Conservation (phyloP, 306 rosid genomes). For the Vigna nakashimae region DNA sequence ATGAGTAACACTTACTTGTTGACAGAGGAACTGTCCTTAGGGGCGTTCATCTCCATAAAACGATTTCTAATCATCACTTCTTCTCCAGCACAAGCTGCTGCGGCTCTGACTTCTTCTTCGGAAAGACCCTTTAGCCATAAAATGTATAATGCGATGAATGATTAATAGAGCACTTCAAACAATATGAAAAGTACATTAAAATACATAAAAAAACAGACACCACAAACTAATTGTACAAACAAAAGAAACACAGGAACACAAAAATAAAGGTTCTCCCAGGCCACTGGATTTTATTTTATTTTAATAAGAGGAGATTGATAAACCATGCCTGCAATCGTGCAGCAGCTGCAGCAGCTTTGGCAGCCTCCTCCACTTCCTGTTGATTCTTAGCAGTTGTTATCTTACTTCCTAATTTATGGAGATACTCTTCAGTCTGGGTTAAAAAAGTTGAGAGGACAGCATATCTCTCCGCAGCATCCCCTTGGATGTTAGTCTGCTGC, state of each 20-base stretch:
- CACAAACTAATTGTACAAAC: slow-evolving; percentile 4
- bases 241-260: neutral
- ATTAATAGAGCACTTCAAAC: slow-evolving; percentile 16
- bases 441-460: slow-evolving; percentile 92
- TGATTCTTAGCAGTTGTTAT: slow-evolving; percentile 89
- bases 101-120: slow-evolving; percentile 96
- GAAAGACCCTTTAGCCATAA: slow-evolving; percentile 83
- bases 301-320: slow-evolving; percentile 11
- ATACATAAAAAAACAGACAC: slow-evolving; percentile 21
- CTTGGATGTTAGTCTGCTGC: slow-evolving; percentile 88
- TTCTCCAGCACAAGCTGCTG: slow-evolving; percentile 97
- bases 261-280: slow-evolving; percentile 9
- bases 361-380: slow-evolving; percentile 96
- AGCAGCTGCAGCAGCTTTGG: slow-evolving; percentile 87
- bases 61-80: slow-evolving; percentile 96
- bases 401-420: slow-evolving; percentile 90
- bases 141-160: slow-evolving; percentile 38
- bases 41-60: slow-evolving; percentile 96
- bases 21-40: slow-evolving; percentile 86
- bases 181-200: neutral
- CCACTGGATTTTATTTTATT: slow-evolving; percentile 6
- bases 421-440: slow-evolving; percentile 97
- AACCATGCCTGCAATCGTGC: slow-evolving; percentile 86
- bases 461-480: slow-evolving; percentile 98
- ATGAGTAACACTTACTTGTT: slow-evolving; percentile 69